These are phyloP conservation scores for Tillandsia leiboldiana DNA, from an alignment of 176 grass and related monocot genomes.

Conservation along the genomic window DNA sequence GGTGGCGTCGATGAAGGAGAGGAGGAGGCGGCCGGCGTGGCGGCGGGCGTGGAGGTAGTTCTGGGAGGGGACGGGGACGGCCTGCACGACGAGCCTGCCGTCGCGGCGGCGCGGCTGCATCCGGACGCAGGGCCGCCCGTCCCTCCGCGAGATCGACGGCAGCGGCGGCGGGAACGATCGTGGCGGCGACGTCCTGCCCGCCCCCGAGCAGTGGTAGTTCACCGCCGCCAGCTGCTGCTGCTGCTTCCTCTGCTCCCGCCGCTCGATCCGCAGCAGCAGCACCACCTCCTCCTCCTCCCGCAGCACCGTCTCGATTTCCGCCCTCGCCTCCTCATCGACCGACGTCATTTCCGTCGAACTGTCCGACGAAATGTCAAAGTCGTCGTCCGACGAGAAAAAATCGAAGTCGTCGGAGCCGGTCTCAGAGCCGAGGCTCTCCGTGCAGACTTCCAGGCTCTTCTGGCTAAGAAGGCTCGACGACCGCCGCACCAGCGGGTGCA, in stretches of 20 bases:
- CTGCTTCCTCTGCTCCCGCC: conserved; percentile 6
- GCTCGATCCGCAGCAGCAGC: not conserved
- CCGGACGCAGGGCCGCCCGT: conserved; percentile 60
- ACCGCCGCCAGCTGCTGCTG: conserved; percentile 35
- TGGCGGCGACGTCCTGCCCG: conserved; percentile 21
- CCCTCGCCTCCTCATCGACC: not conserved
- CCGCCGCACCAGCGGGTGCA: conserved; percentile 38
- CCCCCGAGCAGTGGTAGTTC: conserved; percentile 64
- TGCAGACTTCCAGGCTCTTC: conserved; percentile 93
- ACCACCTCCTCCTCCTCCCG: not conserved
- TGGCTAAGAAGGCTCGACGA: conserved; percentile 75
- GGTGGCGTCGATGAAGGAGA: conserved; percentile 67
- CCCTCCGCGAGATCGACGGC: conserved; percentile 60
- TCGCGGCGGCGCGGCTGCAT: conserved; percentile 57
- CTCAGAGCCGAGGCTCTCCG: conserved; percentile 96
- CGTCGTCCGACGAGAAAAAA: conserved; percentile 8
- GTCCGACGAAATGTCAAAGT: too few species aligned
- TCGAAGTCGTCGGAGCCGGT: conserved; percentile 47
- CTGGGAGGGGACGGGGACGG: conserved; percentile 49
- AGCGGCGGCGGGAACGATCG: conserved; percentile 66
- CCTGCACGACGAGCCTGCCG: conserved; percentile 70
- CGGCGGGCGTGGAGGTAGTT: conserved; percentile 77
- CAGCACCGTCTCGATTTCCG: not conserved
- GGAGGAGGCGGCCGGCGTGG: conserved; percentile 54
- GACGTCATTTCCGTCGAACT: not conserved